phyloP scores from a whole-genome alignment of 2,329 filamentous ascomycete genomes.

The Dactylonectria macrodidyma region DNA sequence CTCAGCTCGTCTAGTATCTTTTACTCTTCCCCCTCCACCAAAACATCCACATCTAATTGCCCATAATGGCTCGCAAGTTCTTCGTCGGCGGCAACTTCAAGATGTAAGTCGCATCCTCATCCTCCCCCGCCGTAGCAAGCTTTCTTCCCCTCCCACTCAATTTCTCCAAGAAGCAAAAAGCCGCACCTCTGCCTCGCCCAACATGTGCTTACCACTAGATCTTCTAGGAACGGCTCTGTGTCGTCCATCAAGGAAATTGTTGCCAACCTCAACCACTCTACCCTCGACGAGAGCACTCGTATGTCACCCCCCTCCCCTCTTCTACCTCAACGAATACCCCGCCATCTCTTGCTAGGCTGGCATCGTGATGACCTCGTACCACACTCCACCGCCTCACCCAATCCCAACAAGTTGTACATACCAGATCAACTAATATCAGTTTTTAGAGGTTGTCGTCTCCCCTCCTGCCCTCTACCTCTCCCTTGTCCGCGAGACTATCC shows the following conservation, averaged over 20 bases:
- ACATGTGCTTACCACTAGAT: constrained; percentile 29
- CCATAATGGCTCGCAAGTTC: constrained; percentile 94
- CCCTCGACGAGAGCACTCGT: constrained; percentile 84
- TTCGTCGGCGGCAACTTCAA: constrained; percentile 99
- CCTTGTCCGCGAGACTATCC: constrained; percentile 84
- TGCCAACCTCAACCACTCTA: constrained; percentile 87
- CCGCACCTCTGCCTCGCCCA: constrained; percentile 42
- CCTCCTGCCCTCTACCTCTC: constrained; percentile 93
- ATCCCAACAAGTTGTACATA: not conserved
- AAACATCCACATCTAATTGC: constrained; percentile 43
- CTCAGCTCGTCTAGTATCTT: constrained; percentile 3
- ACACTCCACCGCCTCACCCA: constrained; percentile 2
- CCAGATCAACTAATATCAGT: constrained; percentile 25
- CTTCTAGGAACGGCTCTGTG: constrained; percentile 88
- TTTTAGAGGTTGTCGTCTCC: constrained; percentile 90
- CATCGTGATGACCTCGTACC: constrained; percentile 32
- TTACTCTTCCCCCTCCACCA: constrained; percentile 7
- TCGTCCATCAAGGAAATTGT: constrained; percentile 94
- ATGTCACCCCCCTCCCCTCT: constrained; percentile 52
- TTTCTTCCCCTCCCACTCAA: constrained; percentile 35
- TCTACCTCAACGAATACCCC: constrained; percentile 3
- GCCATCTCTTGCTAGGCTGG: constrained; percentile 18
- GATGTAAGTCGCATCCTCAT: constrained; percentile 75
- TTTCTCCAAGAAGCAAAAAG: constrained; percentile 45
- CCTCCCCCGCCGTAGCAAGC: constrained; percentile 41